Base-by-base conservation (phyloP, 768 basidiomycete genomes). In the Lactifluus hygrophoroides region DNA sequence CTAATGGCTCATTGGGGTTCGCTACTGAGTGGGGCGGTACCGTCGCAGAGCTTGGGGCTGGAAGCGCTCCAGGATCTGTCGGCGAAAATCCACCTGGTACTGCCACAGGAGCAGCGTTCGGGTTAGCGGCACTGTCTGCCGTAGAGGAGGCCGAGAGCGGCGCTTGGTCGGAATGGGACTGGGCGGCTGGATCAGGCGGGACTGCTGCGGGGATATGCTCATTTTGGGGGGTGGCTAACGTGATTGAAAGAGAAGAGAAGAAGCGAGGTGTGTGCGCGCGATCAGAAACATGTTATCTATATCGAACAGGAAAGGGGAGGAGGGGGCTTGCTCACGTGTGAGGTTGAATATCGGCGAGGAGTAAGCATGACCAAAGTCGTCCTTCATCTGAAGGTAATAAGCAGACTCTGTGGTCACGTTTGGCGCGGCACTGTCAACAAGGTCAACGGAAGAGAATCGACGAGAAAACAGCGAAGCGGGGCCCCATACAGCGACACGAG, bases 271-370 rank as follows among this genome's bases (percentile, higher is more conserved):
- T 51, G 32, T 10, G 32, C 42, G 17, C 11, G 40, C n/a, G 28
- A 43, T 38, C 34, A 50, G 47, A 44, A 40, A 10, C n/a, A 17
- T 11, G 38, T 32, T 23, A 21, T 16, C 38, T n/a, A 42, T 14
- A 5, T 10, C 5, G 32, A 5, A 10, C 5, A 32, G 10, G 32
- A 32, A 32, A 32, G 32, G 32, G 35, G 23, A 16, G 1, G 17
- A 13, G 17, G 13, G 4, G 16, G 14, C 11, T 19, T 40, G 64
- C 72, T 57, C 56, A 70, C 71, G 62, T 50, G 64, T 66, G 28
- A 72, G 62, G 28, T 63, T 64, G 55, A 73, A 73, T 9, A 56
- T 54, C 2, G 72, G 70, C 0, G 72, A 73, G 3, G 58, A 51
- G 48, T 60, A 61, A 6, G 49, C 62, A 35, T 65, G 52, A 1